These are phyloP conservation scores for Mortierella sp. DNA, from an alignment of 371 early-diverging fungal species.

Conservation along the genomic window DNA sequence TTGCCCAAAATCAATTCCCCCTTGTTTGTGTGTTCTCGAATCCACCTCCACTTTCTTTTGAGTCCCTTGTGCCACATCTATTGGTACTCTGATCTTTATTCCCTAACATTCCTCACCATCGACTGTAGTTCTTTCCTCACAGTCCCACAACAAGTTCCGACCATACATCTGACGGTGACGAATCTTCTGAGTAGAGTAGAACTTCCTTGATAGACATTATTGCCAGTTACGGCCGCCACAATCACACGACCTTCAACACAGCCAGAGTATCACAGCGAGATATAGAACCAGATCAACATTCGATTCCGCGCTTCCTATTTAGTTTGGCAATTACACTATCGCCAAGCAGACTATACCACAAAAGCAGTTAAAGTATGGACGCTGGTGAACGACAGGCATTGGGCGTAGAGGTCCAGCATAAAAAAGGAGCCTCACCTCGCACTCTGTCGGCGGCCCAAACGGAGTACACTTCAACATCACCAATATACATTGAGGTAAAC, in stretches of 20 bases:
- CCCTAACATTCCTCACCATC: slow-evolving; percentile 3
- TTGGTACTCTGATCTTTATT: slow-evolving; percentile 2
- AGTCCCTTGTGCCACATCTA: slow-evolving; percentile 1
- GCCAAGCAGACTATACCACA: neutral
- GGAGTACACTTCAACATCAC: neutral
- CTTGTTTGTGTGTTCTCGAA: slow-evolving; percentile 1
- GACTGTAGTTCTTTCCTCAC: too few relatives aligned
- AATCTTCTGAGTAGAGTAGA: too few relatives aligned
- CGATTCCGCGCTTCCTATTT: neutral
- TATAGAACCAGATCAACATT: neutral
- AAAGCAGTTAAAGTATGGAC: slow-evolving; percentile 1
- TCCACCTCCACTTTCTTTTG: neutral
- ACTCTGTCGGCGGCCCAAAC: neutral
- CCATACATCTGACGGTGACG: too few relatives aligned
- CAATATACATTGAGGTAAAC: neutral
- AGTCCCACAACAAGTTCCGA: too few relatives aligned
- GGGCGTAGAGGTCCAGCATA: slow-evolving; percentile 2
- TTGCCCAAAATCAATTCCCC: neutral
- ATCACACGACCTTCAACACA: too few relatives aligned
- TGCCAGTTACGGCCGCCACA: too few relatives aligned
- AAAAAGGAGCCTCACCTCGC: neutral
- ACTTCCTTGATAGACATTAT: too few relatives aligned
- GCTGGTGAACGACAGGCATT: slow-evolving; percentile 10
- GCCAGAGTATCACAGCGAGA: neutral
- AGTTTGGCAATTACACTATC: neutral